These are phyloP conservation scores for Pseudopithomyces maydicus DNA, from an alignment of 2,329 filamentous ascomycete genomes.

Conservation along the genomic window DNA sequence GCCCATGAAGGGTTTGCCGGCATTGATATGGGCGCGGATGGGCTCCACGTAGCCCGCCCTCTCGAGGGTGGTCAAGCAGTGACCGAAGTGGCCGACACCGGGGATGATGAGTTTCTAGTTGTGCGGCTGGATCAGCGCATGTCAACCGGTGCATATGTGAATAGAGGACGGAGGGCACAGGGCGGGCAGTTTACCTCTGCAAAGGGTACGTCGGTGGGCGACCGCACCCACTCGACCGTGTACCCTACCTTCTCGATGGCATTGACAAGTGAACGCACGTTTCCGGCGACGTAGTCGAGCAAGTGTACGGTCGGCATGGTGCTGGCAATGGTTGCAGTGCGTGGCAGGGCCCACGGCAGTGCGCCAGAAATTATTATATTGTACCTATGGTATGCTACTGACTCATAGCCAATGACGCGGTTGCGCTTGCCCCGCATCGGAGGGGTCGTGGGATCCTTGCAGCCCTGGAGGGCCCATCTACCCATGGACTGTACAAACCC, in stretches of 20 bases:
- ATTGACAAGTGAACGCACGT: conserved; percentile 94
- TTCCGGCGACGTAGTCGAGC: conserved; percentile 92
- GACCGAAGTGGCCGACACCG: conserved; percentile 95
- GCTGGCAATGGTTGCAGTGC: neutral
- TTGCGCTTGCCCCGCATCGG: conserved; percentile 7
- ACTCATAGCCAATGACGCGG: conserved; percentile 2
- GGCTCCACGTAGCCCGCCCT: conserved; percentile 83
- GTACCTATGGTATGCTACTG: neutral
- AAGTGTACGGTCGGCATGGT: conserved; percentile 78
- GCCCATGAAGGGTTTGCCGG: conserved; percentile 97
- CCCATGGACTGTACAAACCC: neutral
- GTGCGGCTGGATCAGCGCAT: conserved; percentile 37
- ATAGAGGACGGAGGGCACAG: conserved; percentile 3
- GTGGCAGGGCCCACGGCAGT: neutral
- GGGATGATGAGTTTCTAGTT: conserved; percentile 87
- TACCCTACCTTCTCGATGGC: conserved; percentile 96
- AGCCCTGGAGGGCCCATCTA: too few species aligned
- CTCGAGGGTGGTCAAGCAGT: conserved; percentile 86
- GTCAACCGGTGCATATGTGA: conserved; percentile 37
- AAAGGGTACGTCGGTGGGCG: conserved; percentile 79
- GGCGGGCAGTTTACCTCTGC: conserved; percentile 69
- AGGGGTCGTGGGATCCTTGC: neutral
- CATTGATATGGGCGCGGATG: conserved; percentile 78
- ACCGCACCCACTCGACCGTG: conserved; percentile 87
- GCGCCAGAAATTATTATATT: conserved; percentile 3